Conservation (phyloP, 768 basidiomycete species). For the Russula emetica region DNA sequence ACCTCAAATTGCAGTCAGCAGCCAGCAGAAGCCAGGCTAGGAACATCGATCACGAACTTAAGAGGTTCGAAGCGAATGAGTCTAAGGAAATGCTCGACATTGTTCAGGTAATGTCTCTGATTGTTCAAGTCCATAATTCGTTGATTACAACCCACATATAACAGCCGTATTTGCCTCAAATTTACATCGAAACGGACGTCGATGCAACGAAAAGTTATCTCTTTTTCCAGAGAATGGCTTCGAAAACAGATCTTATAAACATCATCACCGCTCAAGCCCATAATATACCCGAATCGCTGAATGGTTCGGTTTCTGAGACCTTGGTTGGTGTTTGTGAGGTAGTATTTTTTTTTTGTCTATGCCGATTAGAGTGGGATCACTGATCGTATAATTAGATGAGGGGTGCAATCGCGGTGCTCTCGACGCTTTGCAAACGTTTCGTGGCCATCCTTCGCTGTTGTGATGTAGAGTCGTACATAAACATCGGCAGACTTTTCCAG, state of each 20-base stretch:
- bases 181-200: slow-evolving; percentile 84
- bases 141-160: slow-evolving; percentile 7
- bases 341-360: slow-evolving; percentile 1
- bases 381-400: slow-evolving; percentile 56
- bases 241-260: slow-evolving; percentile 86
- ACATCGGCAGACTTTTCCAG: slow-evolving; percentile 72
- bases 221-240: slow-evolving; percentile 85
- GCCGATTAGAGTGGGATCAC: background rate
- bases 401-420: slow-evolving; percentile 73
- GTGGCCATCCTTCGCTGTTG: slow-evolving; percentile 76
- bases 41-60: slow-evolving; percentile 84
- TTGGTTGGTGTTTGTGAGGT: slow-evolving; percentile 96
- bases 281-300: slow-evolving; percentile 79
- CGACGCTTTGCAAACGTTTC: slow-evolving; percentile 85
- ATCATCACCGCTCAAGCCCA: slow-evolving; percentile 77
- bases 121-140: background rate
- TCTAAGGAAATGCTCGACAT: slow-evolving; percentile 75
- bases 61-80: slow-evolving; percentile 79
- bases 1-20: slow-evolving; percentile 89
- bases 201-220: slow-evolving; percentile 87
- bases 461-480: slow-evolving; percentile 81
- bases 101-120: slow-evolving; percentile 54
- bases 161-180: slow-evolving; percentile 85
- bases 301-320: slow-evolving; percentile 72
- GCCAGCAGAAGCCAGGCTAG: slow-evolving; percentile 88